Percentiles rank a stretch among this genome's conserved stretches.
These are phyloP conservation scores for Aureobasidium sp. DNA, from an alignment of 2,329 filamentous ascomycete species.

Conservation along the genomic window DNA sequence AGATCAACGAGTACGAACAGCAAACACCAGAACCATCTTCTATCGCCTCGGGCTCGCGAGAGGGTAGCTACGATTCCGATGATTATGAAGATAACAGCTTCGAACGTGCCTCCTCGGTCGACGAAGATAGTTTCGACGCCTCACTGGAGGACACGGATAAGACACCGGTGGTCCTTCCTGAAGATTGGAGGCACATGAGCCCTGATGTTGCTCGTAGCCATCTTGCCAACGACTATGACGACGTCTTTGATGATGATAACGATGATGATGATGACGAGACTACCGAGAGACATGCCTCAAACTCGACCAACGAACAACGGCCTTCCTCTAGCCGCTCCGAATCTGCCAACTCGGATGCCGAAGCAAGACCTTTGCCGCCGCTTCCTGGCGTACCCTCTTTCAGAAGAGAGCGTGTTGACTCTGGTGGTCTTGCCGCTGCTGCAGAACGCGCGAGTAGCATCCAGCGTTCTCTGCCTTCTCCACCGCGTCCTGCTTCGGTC, in stretches of 20 bases:
- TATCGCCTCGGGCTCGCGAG: slow-evolving; percentile 77
- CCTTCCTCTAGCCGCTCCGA: slow-evolving; percentile 57
- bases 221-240: slow-evolving; percentile 48
- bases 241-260: slow-evolving; percentile 49
- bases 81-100: slow-evolving; percentile 62
- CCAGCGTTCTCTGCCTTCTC: slow-evolving; percentile 62
- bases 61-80: slow-evolving; percentile 82
- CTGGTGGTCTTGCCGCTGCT: slow-evolving; percentile 57
- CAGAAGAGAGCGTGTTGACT: slow-evolving; percentile 41
- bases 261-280: slow-evolving; percentile 25
- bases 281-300: slow-evolving; percentile 46
- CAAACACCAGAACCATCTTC: slow-evolving; percentile 94
- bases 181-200: slow-evolving; percentile 83
- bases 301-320: slow-evolving; percentile 40
- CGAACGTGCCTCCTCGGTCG: slow-evolving; percentile 48
- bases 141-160: slow-evolving; percentile 94
- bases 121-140: slow-evolving; percentile 80
- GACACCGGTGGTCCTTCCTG: slow-evolving; percentile 93
- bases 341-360: slow-evolving; percentile 68
- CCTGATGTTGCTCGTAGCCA: slow-evolving; percentile 52
- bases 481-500: slow-evolving; percentile 56
- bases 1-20: slow-evolving; percentile 98
- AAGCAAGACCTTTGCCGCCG: slow-evolving; percentile 78
- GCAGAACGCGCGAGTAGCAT: slow-evolving; percentile 62
- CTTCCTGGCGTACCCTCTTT: slow-evolving; percentile 65